A percentile compares a stretch with the other conserved stretches of the same genome.
Evolutionary conservation across 1,284 basidiomycete genomes (phyloP).

Genomic region (Jaminaea rosea): DNA sequence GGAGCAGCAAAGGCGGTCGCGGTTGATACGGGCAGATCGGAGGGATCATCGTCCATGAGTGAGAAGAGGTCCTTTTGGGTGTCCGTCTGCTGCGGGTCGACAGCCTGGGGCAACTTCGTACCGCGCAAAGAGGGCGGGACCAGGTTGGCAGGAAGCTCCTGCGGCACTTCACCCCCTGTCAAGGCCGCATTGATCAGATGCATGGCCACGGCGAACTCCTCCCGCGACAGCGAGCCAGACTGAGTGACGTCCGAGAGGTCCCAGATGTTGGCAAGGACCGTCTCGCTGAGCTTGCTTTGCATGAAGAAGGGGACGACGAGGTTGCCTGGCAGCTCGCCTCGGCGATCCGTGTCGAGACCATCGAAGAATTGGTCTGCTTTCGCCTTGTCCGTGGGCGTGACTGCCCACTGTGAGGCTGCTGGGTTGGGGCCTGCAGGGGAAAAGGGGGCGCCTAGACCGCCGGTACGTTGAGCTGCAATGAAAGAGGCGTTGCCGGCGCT

Average conservation of each 20-base stretch:
- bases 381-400: constrained; percentile 72
- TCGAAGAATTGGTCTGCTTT: constrained; percentile 75
- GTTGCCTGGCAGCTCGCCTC: constrained; percentile 81
- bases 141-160: constrained; percentile 61
- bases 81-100: constrained; percentile 36
- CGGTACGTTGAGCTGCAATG: constrained; percentile 51
- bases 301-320: constrained; percentile 93
- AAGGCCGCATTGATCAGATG: constrained; percentile 84
- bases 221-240: constrained; percentile 75
- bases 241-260: constrained; percentile 86
- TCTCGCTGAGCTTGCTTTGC: constrained; percentile 76
- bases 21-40: constrained; percentile 26
- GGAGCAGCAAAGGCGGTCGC: constrained; percentile 33
- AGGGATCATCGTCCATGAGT: constrained; percentile 55
- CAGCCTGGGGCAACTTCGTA: constrained; percentile 28
- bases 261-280: constrained; percentile 83
- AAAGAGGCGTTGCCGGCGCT: constrained; percentile 46
- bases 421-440: background rate
- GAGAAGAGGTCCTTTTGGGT: constrained; percentile 49
- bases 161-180: constrained; percentile 67
- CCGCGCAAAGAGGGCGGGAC: constrained; percentile 70
- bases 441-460: constrained; percentile 19
- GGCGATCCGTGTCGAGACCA: constrained; percentile 64
- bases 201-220: constrained; percentile 94
- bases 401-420: constrained; percentile 66